phyloP scores from a whole-genome alignment of 2,329 filamentous ascomycete genomes.

The Alternaria alternata region DNA sequence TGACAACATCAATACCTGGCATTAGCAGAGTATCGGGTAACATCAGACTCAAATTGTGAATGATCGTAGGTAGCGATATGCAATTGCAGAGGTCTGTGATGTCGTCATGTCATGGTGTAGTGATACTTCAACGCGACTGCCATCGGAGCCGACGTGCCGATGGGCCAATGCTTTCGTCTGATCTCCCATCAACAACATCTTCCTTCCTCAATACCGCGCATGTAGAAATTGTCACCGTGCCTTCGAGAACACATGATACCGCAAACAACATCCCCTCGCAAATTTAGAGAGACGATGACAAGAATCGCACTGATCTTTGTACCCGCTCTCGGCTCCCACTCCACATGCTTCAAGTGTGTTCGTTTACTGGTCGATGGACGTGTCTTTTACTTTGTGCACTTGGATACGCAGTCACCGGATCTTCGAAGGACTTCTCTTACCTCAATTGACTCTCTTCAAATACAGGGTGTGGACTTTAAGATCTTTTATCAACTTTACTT shows the following conservation, averaged over 20 bases:
- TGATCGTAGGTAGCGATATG: not conserved
- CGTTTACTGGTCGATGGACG: not conserved
- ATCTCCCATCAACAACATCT: not conserved
- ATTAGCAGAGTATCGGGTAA: not conserved
- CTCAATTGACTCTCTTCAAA: not conserved
- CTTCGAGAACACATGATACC: not conserved
- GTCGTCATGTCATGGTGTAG: not conserved
- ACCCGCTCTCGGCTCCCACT: too few relatives aligned
- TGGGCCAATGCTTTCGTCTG: not conserved
- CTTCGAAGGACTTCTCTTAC: not conserved
- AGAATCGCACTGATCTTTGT: too few relatives aligned
- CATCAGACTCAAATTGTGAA: not conserved
- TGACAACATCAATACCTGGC: not conserved
- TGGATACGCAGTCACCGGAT: not conserved
- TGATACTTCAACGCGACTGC: not conserved
- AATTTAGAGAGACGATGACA: not conserved
- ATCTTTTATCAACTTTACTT: not conserved
- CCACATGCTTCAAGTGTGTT: not conserved
- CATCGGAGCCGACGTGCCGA: not conserved
- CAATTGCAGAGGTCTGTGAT: not conserved
- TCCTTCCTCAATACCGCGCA: not conserved
- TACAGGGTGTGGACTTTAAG: rapidly evolving
- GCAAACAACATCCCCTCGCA: not conserved
- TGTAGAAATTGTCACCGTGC: not conserved
- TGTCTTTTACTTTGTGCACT: not conserved